These are phyloP conservation scores for Colletotrichum lini DNA, from an alignment of 2,329 filamentous ascomycete species.

Conservation along the genomic window DNA sequence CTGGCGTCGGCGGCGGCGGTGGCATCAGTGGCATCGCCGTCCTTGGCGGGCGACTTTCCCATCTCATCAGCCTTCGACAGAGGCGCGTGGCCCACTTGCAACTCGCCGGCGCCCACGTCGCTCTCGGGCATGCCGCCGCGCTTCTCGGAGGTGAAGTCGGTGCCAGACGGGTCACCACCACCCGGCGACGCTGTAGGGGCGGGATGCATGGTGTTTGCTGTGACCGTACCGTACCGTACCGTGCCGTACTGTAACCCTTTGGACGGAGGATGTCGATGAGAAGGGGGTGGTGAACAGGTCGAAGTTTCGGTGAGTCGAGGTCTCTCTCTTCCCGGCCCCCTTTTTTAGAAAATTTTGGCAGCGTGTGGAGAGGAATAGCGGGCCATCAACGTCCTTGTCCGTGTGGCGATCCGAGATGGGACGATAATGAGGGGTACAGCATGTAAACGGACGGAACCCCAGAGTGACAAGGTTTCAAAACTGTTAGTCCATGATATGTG, in stretches of 20 bases:
- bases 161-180: conserved; percentile 13
- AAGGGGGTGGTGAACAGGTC: conserved; percentile 11
- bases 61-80: conserved; percentile 1
- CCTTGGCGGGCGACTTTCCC: conserved; percentile 1
- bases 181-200: conserved; percentile 18
- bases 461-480: background rate
- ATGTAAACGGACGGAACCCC: conserved; percentile 6
- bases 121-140: conserved; percentile 14
- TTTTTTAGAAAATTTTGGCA: conserved; percentile 16
- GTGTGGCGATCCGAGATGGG: conserved; percentile 17
- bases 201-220: conserved; percentile 11
- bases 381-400: conserved; percentile 11
- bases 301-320: background rate
- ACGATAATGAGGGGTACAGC: conserved; percentile 10
- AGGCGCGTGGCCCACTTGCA: background rate
- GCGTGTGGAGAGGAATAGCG: conserved; percentile 23
- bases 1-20: conserved; percentile 10
- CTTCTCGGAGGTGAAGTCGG: conserved; percentile 8
- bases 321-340: background rate
- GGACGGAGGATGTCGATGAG: background rate
- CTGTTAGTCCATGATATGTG: no score
- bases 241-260: conserved; percentile 11
- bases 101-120: conserved; percentile 9
- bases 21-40: background rate
- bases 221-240: no score